These are phyloP conservation scores for Trichophyton mentagrophytes DNA, from an alignment of 2,329 filamentous ascomycete species.

Conservation along the genomic window DNA sequence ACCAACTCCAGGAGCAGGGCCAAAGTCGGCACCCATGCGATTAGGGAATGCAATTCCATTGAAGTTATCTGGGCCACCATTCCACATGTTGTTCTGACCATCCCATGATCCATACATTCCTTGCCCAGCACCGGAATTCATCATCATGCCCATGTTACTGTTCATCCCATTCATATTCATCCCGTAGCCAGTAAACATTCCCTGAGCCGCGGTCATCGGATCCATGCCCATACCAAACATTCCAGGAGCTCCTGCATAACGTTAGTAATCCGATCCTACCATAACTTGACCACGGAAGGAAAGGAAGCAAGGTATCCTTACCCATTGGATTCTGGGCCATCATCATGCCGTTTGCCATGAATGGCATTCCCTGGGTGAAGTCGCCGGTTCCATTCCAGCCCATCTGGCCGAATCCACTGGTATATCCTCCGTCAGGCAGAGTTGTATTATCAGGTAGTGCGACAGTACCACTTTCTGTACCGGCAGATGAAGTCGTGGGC, in stretches of 20 bases:
- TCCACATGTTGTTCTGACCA: conserved; percentile 41
- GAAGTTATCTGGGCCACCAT: conserved; percentile 62
- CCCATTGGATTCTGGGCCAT: conserved; percentile 80
- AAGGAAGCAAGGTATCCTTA: conserved; percentile 37
- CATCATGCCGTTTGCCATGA: conserved; percentile 36
- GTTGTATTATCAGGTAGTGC: neutral
- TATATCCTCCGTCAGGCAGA: neutral
- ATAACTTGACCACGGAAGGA: neutral
- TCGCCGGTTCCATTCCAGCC: conserved; percentile 46
- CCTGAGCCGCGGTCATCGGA: conserved; percentile 37
- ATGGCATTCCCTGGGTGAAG: conserved; percentile 59
- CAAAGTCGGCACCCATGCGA: conserved; percentile 57
- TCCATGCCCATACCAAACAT: conserved; percentile 79
- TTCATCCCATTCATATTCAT: conserved; percentile 82
- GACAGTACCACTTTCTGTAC: neutral
- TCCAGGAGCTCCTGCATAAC: conserved; percentile 34
- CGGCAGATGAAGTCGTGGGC: neutral
- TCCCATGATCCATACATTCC: conserved; percentile 69
- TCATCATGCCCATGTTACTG: conserved; percentile 63
- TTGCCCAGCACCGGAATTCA: conserved; percentile 41
- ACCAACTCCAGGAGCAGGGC: conserved; percentile 58
- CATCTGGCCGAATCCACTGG: conserved; percentile 44
- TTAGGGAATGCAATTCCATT: conserved; percentile 63
- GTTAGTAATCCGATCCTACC: neutral
- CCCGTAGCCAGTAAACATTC: conserved; percentile 38